Percentiles rank a stretch among this genome's conserved stretches.
phyloP scores from a whole-genome alignment of 306 rosid species.

The Cicer bijugum region DNA sequence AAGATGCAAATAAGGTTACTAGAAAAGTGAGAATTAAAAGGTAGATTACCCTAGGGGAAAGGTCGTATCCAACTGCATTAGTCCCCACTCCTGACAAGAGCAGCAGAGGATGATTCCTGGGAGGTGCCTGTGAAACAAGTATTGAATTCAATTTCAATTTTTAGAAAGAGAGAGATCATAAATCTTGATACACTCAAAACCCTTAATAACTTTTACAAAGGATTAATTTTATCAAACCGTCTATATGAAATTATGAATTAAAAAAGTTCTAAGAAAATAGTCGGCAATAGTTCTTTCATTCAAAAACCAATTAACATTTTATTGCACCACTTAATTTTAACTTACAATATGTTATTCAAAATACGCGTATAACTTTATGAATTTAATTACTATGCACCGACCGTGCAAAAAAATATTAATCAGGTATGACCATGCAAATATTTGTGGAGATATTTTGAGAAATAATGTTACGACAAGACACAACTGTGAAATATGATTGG shows the following conservation, averaged over 20 bases:
- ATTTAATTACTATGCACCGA: background rate
- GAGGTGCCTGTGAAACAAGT: constrained; percentile 67
- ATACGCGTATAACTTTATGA: background rate
- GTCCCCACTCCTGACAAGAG: constrained; percentile 95
- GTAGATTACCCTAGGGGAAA: constrained; percentile 75
- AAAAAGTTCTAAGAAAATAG: background rate
- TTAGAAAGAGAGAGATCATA: constrained; percentile 6
- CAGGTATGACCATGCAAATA: background rate
- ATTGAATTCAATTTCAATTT: background rate
- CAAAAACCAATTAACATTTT: background rate
- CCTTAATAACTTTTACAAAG: background rate
- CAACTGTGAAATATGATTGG: too few species aligned
- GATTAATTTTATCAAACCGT: background rate
- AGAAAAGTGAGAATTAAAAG: background rate
- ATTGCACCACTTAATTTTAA: background rate
- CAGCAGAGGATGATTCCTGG: constrained; percentile 84
- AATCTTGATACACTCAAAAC: constrained; percentile 8
- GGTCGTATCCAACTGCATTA: constrained; percentile 97
- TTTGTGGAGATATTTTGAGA: too few species aligned
- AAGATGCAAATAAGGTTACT: background rate
- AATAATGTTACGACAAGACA: too few species aligned
- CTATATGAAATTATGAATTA: background rate
- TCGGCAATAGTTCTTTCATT: background rate
- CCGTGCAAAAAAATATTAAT: background rate
- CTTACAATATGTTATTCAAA: background rate